A percentile compares a stretch with the other conserved stretches of the same genome.
Evolutionary conservation across 164 flowering plant genomes (phyloP).

Genomic region (Platanus orientalis): DNA sequence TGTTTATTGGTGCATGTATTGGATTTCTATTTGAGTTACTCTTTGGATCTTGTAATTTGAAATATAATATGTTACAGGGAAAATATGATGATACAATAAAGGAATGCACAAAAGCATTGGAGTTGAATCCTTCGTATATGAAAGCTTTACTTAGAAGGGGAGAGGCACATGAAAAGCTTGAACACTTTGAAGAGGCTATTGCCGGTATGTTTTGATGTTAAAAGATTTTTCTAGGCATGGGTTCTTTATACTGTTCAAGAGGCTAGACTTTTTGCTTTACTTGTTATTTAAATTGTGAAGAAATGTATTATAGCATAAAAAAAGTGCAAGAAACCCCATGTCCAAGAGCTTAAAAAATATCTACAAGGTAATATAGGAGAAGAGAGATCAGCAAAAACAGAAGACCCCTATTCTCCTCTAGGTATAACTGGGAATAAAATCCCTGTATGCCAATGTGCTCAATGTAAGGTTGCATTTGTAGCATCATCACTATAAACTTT

Average conservation of each 20-base stretch:
- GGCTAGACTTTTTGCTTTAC: too few relatives aligned
- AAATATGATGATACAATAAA: conserved; percentile 73
- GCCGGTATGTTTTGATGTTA: conserved; percentile 43
- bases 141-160: conserved; percentile 81
- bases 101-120: conserved; percentile 85
- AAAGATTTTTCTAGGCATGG: background rate
- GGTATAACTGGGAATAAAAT: too few relatives aligned
- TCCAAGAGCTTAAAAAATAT: too few relatives aligned
- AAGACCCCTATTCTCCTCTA: too few relatives aligned
- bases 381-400: too few relatives aligned
- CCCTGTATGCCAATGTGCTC: too few relatives aligned
- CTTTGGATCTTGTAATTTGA: background rate
- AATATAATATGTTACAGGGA: conserved; percentile 40
- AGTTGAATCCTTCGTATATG: conserved; percentile 70
- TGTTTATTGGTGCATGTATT: background rate
- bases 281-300: too few relatives aligned
- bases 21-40: background rate
- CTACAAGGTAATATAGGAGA: too few relatives aligned
- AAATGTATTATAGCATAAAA: too few relatives aligned
- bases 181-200: conserved; percentile 87
- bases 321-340: too few relatives aligned
- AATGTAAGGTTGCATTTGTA: background rate
- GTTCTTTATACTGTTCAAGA: background rate
- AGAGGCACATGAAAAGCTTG: conserved; percentile 89
- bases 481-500: background rate